phyloP scores from a whole-genome alignment of 352 stramenopile genomes.

The Pythium aristosporum region DNA sequence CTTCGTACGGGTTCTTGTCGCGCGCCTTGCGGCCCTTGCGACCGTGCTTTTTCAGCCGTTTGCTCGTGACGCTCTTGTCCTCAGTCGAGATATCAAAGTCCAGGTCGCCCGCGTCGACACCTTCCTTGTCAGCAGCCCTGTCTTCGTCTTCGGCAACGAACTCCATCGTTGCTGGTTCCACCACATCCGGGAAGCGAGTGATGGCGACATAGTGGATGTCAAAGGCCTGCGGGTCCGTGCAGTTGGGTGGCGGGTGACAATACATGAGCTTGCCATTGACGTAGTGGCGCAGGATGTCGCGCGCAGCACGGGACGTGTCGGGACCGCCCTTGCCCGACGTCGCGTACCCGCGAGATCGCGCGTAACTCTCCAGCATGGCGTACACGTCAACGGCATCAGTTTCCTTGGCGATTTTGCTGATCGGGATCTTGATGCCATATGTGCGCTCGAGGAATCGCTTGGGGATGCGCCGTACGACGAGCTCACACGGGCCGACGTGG shows the following conservation, averaged over 20 bases:
- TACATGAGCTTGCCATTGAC: conserved; percentile 97
- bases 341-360: conserved; percentile 89
- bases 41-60: conserved; percentile 91
- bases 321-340: conserved; percentile 93
- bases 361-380: conserved; percentile 70
- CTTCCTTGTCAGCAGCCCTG: conserved; percentile 21
- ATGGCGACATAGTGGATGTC: conserved; percentile 71
- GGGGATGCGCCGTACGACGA: conserved; percentile 95
- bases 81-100: conserved; percentile 75
- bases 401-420: conserved; percentile 64
- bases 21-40: conserved; percentile 96
- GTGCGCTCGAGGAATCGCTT: conserved; percentile 95
- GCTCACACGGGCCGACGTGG: conserved; percentile 90
- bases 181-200: conserved; percentile 57
- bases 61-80: conserved; percentile 72
- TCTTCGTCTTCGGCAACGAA: conserved; percentile 12
- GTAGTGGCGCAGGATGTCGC: conserved; percentile 98
- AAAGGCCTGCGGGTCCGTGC: conserved; percentile 56
- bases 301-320: conserved; percentile 93
- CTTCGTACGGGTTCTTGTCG: conserved; percentile 97
- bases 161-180: conserved; percentile 16
- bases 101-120: conserved; percentile 34
- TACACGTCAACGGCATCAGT: conserved; percentile 81
- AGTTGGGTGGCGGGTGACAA: conserved; percentile 92
- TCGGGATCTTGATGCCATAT: conserved; percentile 94